Percentiles rank a stretch among this genome's conserved stretches.
These are phyloP conservation scores for Prunus armeniaca DNA, from an alignment of 306 rosid genomes.

Conservation along the genomic window DNA sequence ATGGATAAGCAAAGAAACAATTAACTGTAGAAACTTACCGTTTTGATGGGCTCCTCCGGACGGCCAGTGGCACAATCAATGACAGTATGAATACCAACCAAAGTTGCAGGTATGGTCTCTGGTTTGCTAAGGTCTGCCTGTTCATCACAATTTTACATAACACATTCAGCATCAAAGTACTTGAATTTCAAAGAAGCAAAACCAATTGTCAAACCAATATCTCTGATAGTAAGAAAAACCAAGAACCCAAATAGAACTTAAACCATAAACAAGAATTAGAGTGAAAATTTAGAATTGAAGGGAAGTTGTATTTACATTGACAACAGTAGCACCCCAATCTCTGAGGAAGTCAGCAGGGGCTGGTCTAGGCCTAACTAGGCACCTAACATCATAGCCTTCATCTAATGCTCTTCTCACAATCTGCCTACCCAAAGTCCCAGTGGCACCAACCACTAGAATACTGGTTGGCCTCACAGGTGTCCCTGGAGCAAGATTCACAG, in stretches of 20 bases:
- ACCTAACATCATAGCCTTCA: constrained; percentile 91
- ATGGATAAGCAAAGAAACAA: not conserved
- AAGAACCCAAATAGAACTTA: not conserved
- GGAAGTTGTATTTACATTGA: constrained; percentile 40
- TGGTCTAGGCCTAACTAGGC: constrained; percentile 95
- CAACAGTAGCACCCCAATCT: constrained; percentile 97
- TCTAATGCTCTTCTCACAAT: constrained; percentile 87
- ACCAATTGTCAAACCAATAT: not conserved
- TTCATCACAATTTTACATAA: constrained; percentile 11
- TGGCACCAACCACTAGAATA: constrained; percentile 80
- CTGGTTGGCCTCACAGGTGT: constrained; percentile 76
- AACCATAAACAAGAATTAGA: not conserved
- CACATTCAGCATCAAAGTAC: not conserved
- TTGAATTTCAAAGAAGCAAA: not conserved
- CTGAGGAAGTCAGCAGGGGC: constrained; percentile 96
- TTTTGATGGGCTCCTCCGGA: constrained; percentile 92
- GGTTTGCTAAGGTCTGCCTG: constrained; percentile 93
- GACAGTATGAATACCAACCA: constrained; percentile 84
- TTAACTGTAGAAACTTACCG: constrained; percentile 31
- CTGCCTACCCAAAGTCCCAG: constrained; percentile 91
- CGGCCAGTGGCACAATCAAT: constrained; percentile 98
- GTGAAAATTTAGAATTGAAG: not conserved
- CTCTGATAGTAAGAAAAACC: not conserved
- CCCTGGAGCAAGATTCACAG: constrained; percentile 62
- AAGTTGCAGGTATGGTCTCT: constrained; percentile 88